Evolutionary conservation across 139 green algal species (phyloP).

Genomic region (Astrephomene gubernaculifera): DNA sequence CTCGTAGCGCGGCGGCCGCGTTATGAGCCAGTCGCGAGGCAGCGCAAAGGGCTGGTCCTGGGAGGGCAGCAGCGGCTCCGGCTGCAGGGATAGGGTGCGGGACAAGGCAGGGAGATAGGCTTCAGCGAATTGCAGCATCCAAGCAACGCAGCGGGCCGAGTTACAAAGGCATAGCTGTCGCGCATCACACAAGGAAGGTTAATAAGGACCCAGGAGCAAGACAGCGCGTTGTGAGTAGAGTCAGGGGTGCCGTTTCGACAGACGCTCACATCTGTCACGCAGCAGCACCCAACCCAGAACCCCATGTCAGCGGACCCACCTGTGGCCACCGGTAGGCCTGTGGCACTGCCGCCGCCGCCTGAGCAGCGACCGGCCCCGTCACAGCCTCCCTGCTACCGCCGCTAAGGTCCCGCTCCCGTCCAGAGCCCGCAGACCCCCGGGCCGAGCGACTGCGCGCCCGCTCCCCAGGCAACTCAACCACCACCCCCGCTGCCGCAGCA

Average conservation of each 20-base stretch:
- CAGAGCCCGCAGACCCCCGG: too few relatives aligned
- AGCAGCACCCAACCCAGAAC: neutral
- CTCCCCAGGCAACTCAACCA: neutral
- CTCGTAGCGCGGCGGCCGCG: conserved; percentile 66
- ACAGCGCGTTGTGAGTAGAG: neutral
- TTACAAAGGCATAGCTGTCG: too few relatives aligned
- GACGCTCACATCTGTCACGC: neutral
- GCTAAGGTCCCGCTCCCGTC: too few relatives aligned
- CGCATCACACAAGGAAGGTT: too few relatives aligned
- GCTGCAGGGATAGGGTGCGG: neutral
- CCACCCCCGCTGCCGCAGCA: too few relatives aligned
- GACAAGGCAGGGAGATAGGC: neutral
- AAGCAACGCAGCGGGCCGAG: too few relatives aligned
- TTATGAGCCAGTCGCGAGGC: conserved; percentile 42
- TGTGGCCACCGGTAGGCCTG: conserved; percentile 14
- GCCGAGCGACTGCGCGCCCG: neutral
- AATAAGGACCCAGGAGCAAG: neutral
- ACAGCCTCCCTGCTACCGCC: too few relatives aligned
- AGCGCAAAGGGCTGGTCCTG: conserved; percentile 11
- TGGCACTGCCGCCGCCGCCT: neutral
- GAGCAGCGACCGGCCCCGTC: too few relatives aligned
- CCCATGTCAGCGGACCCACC: neutral
- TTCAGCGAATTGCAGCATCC: too few relatives aligned
- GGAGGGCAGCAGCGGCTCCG: conserved; percentile 3
- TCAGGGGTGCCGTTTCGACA: too few relatives aligned